phyloP scores from a whole-genome alignment of 2,329 filamentous ascomycete genomes.

The Sarocladium kiliense region DNA sequence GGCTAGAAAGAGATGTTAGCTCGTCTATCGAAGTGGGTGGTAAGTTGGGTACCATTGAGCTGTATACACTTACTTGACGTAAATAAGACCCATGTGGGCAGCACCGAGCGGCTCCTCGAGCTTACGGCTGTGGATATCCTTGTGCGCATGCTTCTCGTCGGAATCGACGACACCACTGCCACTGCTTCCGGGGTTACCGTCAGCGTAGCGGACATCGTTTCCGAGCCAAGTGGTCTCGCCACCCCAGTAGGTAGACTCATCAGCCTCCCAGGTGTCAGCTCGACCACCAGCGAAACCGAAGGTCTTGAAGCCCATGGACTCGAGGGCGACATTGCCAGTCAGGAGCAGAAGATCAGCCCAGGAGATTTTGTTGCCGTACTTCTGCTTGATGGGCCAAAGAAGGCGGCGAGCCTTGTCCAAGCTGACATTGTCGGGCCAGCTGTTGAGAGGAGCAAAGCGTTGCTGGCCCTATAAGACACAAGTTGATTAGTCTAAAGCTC shows the following conservation, averaged over 20 bases:
- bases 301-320: slow-evolving; percentile 70
- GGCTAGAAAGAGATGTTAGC: slow-evolving; percentile 25
- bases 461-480: slow-evolving; percentile 53
- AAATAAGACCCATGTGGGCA: slow-evolving; percentile 68
- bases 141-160: slow-evolving; percentile 33
- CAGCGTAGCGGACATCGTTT: slow-evolving; percentile 64
- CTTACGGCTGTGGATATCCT: slow-evolving; percentile 53
- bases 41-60: too few relatives aligned
- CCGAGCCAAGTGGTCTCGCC: slow-evolving; percentile 67
- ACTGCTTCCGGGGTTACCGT: slow-evolving; percentile 40
- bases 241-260: slow-evolving; percentile 75
- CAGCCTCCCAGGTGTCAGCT: slow-evolving; percentile 67
- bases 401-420: slow-evolving; percentile 78
- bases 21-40: too few relatives aligned
- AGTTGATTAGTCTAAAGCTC: neutral
- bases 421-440: slow-evolving; percentile 74
- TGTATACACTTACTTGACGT: slow-evolving; percentile 60
- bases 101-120: slow-evolving; percentile 65
- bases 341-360: slow-evolving; percentile 72
- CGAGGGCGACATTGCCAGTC: slow-evolving; percentile 70
- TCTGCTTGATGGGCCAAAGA: slow-evolving; percentile 78
- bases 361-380: slow-evolving; percentile 78
- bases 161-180: slow-evolving; percentile 25
- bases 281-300: slow-evolving; percentile 72
- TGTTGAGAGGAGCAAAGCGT: slow-evolving; percentile 73